Evolutionary conservation across 2,329 filamentous ascomycete genomes (phyloP), one percentile per base, ranked within the genome.

Genomic region (Xylariaceae sp.): DNA sequence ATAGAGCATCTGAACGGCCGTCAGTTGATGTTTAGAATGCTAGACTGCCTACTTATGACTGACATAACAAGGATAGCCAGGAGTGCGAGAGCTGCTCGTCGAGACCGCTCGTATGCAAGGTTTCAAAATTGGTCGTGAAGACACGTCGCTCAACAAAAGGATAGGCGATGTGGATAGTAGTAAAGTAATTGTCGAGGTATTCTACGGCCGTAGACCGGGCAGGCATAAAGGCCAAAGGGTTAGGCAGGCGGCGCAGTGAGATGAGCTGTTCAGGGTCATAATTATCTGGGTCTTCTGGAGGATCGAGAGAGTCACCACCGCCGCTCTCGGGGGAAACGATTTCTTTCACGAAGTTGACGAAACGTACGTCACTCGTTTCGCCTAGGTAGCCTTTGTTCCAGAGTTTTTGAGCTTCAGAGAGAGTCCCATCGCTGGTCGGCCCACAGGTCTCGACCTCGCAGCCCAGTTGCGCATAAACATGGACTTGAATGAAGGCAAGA

Each of bases 401-500:
- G 17, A 12, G 27, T 10, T 20, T 25, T 14, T 11, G 40, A n/a
- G n/a, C n/a, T n/a, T n/a, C n/a, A n/a, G 40, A n/a, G 27, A 11
- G 20, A 3, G 21, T 22, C 16, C 16, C 27, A 35, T 42, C 32
- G 2, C n/a, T 6, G 8, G 36, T 7, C 21, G 21, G 32, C 16
- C 12, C 19, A 27, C n/a, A n/a, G n/a, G n/a, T n/a, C n/a, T 36
- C 34, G 22, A 22, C 21, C 17, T 17, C 21, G 19, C 17, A n/a
- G 19, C 29, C 41, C 14, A 37, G 25, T 17, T 43, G 41, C 25
- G 34, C 10, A 11, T 19, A 36, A 20, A 37, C 32, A 27, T 43
- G 41, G 23, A 34, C n/a, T 22, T 25, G 41, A n/a, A 43, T 37
- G 41, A 23, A 43, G 33, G 20, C 41, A n/a, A 43, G 22, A 37